Evolutionary conservation across 1,139 yeast species (phyloP).

Genomic region (Lodderomyces margitis): DNA sequence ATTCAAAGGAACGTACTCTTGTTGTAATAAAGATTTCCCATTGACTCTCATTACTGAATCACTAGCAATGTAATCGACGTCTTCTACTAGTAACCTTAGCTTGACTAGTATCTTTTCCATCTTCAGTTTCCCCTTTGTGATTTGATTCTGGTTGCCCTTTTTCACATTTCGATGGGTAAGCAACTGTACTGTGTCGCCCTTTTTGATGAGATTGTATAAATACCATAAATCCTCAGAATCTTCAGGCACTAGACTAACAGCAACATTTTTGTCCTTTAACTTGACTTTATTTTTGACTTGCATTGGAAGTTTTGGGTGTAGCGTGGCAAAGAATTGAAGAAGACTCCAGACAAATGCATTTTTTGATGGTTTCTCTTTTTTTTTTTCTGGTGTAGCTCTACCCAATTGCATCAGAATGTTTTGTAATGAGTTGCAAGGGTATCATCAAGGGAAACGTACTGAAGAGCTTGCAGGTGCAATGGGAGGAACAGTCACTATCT

Average conservation of each 20-base stretch:
- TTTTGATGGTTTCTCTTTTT: background rate
- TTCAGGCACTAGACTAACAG: constrained; percentile 68
- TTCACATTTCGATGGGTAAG: constrained; percentile 67
- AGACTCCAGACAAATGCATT: background rate
- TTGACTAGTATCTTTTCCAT: constrained; percentile 58
- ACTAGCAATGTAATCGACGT: constrained; percentile 74
- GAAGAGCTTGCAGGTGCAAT: too few relatives aligned
- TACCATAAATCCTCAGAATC: constrained; percentile 94
- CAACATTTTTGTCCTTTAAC: constrained; percentile 60
- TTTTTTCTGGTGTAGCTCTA: background rate
- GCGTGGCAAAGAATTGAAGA: background rate
- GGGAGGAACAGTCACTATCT: too few relatives aligned
- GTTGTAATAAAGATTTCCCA: constrained; percentile 73
- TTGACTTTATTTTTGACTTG: constrained; percentile 17
- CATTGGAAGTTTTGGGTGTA: constrained; percentile 10
- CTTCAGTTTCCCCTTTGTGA: constrained; percentile 43
- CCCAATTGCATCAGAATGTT: background rate
- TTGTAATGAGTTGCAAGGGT: background rate
- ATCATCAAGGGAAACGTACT: too few relatives aligned
- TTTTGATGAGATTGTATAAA: constrained; percentile 72
- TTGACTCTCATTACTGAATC: constrained; percentile 76
- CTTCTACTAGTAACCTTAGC: constrained; percentile 59
- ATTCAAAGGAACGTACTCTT: constrained; percentile 78
- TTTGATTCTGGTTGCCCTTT: constrained; percentile 28
- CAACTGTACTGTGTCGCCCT: constrained; percentile 71